Percentiles rank a stretch among this genome's conserved stretches.
Evolutionary conservation across 2,329 filamentous ascomycete species (phyloP).

Genomic region (Fusarium sulawesiense): DNA sequence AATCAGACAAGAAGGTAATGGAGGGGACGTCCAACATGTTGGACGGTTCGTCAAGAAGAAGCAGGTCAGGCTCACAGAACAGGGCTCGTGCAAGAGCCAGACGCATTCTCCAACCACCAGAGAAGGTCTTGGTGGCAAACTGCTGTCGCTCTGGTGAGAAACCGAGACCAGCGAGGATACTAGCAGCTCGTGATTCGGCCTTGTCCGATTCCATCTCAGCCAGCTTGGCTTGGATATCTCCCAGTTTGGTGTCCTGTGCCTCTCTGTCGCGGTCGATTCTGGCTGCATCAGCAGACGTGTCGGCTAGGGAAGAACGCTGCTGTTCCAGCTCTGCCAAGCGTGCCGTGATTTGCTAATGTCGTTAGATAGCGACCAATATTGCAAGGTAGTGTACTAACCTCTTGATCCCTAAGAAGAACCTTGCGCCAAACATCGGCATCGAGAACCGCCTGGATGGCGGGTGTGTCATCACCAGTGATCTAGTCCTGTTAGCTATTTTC

Average conservation of each 20-base stretch:
- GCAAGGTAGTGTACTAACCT: slow-evolving; percentile 62
- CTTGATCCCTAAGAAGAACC: slow-evolving; percentile 89
- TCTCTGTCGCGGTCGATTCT: slow-evolving; percentile 89
- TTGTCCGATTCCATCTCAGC: slow-evolving; percentile 99
- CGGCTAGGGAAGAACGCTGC: slow-evolving; percentile 82
- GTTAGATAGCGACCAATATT: slow-evolving; percentile 47
- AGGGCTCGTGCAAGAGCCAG: slow-evolving; percentile 92
- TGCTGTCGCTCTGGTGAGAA: slow-evolving; percentile 95
- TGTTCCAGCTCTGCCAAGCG: slow-evolving; percentile 81
- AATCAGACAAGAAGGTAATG: slow-evolving; percentile 96
- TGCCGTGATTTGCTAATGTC: slow-evolving; percentile 74
- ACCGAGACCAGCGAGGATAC: slow-evolving; percentile 94
- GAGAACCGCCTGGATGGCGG: slow-evolving; percentile 91
- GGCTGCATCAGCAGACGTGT: slow-evolving; percentile 89
- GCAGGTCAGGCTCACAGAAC: slow-evolving; percentile 96
- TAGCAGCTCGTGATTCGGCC: slow-evolving; percentile 93
- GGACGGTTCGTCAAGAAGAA: slow-evolving; percentile 97
- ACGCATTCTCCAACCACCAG: slow-evolving; percentile 99
- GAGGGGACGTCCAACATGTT: slow-evolving; percentile 99
- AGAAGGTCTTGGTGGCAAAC: slow-evolving; percentile 95
- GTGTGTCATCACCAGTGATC: slow-evolving; percentile 95
- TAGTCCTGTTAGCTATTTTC: slow-evolving; percentile 51
- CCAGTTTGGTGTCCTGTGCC: slow-evolving; percentile 88
- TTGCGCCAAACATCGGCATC: slow-evolving; percentile 99
- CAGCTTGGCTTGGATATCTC: slow-evolving; percentile 90